Conservation (phyloP, 2,329 filamentous ascomycete species). For the Stachybotrys chartarum region DNA sequence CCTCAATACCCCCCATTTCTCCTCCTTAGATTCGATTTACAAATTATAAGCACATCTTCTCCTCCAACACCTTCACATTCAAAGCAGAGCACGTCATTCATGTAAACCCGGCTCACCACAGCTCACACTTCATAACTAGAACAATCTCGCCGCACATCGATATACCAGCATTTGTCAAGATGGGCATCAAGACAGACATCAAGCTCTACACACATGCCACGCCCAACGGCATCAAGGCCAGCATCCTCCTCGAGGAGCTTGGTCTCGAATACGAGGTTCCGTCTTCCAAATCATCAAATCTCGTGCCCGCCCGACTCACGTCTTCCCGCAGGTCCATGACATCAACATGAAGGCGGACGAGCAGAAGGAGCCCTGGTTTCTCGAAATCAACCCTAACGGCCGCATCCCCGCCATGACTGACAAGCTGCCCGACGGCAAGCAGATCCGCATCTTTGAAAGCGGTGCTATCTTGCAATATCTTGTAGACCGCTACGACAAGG, state of each 20-base stretch:
- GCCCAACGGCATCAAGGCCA: slow-evolving; percentile 85
- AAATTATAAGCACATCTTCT: too few relatives aligned
- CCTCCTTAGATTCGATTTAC: too few relatives aligned
- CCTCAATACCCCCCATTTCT: too few relatives aligned
- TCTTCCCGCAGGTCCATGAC: slow-evolving; percentile 25
- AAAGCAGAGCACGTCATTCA: too few relatives aligned
- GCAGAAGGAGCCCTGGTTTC: slow-evolving; percentile 84
- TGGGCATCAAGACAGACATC: slow-evolving; percentile 49
- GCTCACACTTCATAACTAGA: too few relatives aligned
- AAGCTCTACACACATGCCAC: slow-evolving; percentile 77
- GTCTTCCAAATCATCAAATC: neutral
- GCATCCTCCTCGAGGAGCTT: slow-evolving; percentile 80
- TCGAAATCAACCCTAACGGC: slow-evolving; percentile 88
- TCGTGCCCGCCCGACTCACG: neutral
- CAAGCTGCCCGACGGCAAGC: slow-evolving; percentile 63
- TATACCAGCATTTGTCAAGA: slow-evolving; percentile 11
- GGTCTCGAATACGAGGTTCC: slow-evolving; percentile 69
- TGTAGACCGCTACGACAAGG: slow-evolving; percentile 70
- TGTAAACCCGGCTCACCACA: too few relatives aligned
- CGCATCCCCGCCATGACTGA: slow-evolving; percentile 85
- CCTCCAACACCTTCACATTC: too few relatives aligned
- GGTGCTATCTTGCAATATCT: slow-evolving; percentile 82
- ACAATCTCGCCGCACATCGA: too few relatives aligned
- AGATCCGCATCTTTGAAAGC: slow-evolving; percentile 74
- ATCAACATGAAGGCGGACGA: slow-evolving; percentile 67